Evolutionary conservation across 805 yeast genomes (phyloP).

Genomic region (Hemisphaericaspora nanyangensis): DNA sequence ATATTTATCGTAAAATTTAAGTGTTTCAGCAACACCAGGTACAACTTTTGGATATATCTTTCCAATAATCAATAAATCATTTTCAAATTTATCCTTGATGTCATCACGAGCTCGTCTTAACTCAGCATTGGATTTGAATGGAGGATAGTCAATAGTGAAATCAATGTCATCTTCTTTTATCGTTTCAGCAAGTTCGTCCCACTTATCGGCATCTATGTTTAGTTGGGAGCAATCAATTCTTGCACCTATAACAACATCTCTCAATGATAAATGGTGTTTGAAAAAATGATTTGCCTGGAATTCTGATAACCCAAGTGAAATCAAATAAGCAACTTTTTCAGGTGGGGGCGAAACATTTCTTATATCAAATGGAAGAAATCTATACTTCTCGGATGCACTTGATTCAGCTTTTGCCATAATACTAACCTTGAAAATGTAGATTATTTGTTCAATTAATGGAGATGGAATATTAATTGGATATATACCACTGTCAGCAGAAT

Average conservation of each 20-base stretch:
- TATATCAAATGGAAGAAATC: constrained; percentile 30
- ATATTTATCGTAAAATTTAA: not conserved
- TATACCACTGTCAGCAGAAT: constrained; percentile 2
- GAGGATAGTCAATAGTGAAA: constrained; percentile 9
- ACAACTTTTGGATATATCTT: constrained; percentile 15
- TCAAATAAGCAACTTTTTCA: constrained; percentile 24
- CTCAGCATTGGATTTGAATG: constrained; percentile 5
- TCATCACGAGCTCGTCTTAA: constrained; percentile 8
- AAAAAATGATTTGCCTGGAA: constrained; percentile 25
- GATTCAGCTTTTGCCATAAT: constrained; percentile 33
- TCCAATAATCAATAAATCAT: constrained; percentile 18
- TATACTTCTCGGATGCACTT: constrained; percentile 19
- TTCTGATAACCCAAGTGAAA: constrained; percentile 19
- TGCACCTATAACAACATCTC: constrained; percentile 7
- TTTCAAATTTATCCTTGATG: constrained; percentile 7
- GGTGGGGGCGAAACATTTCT: constrained; percentile 39
- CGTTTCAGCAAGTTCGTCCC: constrained; percentile 12
- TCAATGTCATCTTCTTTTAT: constrained; percentile 9
- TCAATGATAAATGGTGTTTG: constrained; percentile 18
- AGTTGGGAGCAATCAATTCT: constrained; percentile 15
- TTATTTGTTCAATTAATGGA: constrained; percentile 41
- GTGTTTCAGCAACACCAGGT: constrained; percentile 18
- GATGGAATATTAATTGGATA: constrained; percentile 24
- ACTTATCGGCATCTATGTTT: constrained; percentile 11
- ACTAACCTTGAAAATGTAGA: constrained; percentile 41